Evolutionary conservation across 495 filamentous ascomycete species (phyloP).

Genomic region (Penicillium diatomitis): DNA sequence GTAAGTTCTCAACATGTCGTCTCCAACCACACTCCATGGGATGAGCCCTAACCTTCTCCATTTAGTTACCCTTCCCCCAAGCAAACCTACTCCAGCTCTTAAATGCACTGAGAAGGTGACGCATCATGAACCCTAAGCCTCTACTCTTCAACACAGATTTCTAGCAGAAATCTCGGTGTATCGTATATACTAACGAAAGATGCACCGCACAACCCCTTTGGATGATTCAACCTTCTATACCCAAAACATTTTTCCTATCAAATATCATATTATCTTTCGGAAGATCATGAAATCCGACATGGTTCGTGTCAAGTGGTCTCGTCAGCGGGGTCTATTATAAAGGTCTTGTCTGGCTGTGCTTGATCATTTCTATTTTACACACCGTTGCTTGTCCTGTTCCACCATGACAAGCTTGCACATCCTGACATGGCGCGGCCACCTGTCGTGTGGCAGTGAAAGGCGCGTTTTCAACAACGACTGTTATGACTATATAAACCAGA

Average conservation of each 20-base stretch:
- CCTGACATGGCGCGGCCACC: not conserved
- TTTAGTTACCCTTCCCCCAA: slow-evolving; percentile 75
- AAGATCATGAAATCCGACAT: no score
- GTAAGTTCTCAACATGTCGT: slow-evolving; percentile 43
- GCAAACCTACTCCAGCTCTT: slow-evolving; percentile 54
- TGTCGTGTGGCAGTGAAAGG: slow-evolving; percentile 6
- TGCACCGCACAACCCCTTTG: slow-evolving; percentile 16
- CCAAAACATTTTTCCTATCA: slow-evolving; percentile 16
- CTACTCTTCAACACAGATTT: slow-evolving; percentile 9
- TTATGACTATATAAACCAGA: slow-evolving; percentile 7
- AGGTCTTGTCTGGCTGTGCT: not conserved
- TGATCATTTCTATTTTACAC: not conserved
- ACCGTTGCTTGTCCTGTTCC: not conserved
- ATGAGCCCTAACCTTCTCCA: slow-evolving; percentile 5
- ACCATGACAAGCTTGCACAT: not conserved
- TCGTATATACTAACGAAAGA: slow-evolving; percentile 6
- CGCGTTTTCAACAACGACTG: slow-evolving; percentile 39
- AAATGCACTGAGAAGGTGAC: slow-evolving; percentile 4
- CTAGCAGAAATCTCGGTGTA: slow-evolving; percentile 10
- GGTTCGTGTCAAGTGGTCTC: no score
- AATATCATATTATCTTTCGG: slow-evolving; percentile 2
- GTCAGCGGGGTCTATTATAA: no score
- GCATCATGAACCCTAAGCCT: no score
- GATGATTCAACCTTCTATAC: slow-evolving; percentile 46
- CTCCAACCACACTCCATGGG: not conserved